These are phyloP conservation scores for Microbotryum intermedium DNA, from an alignment of 1,284 basidiomycete species.

Conservation along the genomic window DNA sequence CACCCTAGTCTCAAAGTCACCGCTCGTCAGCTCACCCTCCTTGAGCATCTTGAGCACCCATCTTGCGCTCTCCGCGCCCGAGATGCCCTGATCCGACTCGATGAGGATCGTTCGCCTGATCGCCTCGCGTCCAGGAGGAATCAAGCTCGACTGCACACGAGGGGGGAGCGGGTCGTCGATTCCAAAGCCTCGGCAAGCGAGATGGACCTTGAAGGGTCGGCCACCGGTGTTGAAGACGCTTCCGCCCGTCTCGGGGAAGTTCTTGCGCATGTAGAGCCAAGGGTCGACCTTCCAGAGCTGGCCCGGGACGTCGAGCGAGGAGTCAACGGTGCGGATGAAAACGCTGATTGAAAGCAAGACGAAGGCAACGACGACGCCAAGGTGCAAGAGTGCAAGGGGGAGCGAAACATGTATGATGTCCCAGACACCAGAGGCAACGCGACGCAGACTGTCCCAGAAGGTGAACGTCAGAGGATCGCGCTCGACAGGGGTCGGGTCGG, in stretches of 20 bases:
- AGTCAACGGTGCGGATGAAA: constrained; percentile 20
- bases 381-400: constrained; percentile 22
- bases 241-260: neutral
- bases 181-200: constrained; percentile 24
- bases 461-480: neutral
- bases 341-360: constrained; percentile 12
- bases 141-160: constrained; percentile 1
- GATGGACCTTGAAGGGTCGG: constrained; percentile 22
- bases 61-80: constrained; percentile 13
- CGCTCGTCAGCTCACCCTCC: constrained; percentile 22
- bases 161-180: constrained; percentile 23
- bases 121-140: neutral
- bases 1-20: constrained; percentile 23
- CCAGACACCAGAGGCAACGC: neutral
- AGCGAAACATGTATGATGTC: constrained; percentile 20
- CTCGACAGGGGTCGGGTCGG: constrained; percentile 18
- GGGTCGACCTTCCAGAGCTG: constrained; percentile 26
- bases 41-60: constrained; percentile 28
- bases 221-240: constrained; percentile 4
- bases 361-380: constrained; percentile 10
- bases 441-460: constrained; percentile 8
- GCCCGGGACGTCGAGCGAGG: constrained; percentile 19
- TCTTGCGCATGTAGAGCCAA: neutral
- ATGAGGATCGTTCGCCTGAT: constrained; percentile 24
- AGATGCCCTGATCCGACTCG: constrained; percentile 24